Evolutionary conservation across 805 yeast species (phyloP), one percentile per base, ranked within the genome.

Genomic region (Nakazawaea ernobii): DNA sequence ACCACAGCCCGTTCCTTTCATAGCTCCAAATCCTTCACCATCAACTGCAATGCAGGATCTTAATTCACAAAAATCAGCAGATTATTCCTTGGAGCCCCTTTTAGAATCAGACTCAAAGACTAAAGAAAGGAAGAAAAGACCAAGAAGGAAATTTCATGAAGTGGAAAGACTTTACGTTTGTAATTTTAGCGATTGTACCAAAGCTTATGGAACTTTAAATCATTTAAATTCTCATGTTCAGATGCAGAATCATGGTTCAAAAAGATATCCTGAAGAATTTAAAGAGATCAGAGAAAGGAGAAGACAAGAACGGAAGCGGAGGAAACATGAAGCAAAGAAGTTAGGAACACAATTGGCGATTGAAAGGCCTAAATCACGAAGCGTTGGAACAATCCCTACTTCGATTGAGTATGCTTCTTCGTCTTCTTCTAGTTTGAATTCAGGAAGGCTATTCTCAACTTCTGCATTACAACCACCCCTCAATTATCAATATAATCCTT

Each of bases 201-300:
- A 79, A 60, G 74, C 77, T 8, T 79, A 79, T 55, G 84, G 84
- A 11, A 79, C 84, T 4, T 65, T 79, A 36, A 79, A 79, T 56
- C 84, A 79, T 57, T 61, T 79, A 32, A 79, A 79, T 53, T 78
- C 82, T 11, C 84, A 79, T 55, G 74, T 79, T 33, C 55, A 67
- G 1, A 66, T 74, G 52, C 82, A 79, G 49, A 67, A 65, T 13
- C 84, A 79, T 57, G 84, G 84, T 8, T 60, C 65, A 15, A 78
- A 76, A 57, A 65, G 84, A 32, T 61, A 64, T 33, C 82, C 84
- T 1, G 73, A 73, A 35, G 84, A 79, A 57, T 79, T 79, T 57
- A 68, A 69, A 53, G 74, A 72, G 49, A 64, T 77, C 32, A 65
- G 83, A 43, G 73, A 66, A 42, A 59, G 65, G 46, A 60, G 74